These are phyloP conservation scores for Trichoderma gracile DNA, from an alignment of 2,329 filamentous ascomycete genomes.

Conservation along the genomic window DNA sequence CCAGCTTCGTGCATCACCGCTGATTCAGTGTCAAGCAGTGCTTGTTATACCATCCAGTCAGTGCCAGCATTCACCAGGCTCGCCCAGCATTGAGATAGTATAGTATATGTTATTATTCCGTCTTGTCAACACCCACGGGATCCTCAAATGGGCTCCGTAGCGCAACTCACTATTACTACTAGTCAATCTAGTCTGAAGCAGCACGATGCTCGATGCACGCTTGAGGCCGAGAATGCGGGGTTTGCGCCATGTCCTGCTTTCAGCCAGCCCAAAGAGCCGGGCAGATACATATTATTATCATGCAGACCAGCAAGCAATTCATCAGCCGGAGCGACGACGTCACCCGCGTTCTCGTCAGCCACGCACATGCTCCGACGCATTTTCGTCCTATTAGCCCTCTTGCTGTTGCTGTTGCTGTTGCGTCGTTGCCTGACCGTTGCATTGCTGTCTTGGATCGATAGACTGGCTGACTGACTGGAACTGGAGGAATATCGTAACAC, in stretches of 20 bases:
- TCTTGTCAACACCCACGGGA: not conserved
- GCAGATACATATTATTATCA: no score
- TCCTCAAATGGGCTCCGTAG: constrained; percentile 7
- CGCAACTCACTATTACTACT: not conserved
- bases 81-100: not conserved
- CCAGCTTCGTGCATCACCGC: not conserved
- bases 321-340: constrained; percentile 25
- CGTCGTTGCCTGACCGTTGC: not conserved
- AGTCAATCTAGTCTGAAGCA: not conserved
- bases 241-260: constrained; percentile 21
- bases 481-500: not conserved
- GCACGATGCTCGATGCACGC: not conserved
- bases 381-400: constrained; percentile 2
- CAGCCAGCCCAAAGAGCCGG: not conserved
- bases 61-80: no score
- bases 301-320: constrained; percentile 5
- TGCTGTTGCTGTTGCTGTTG: not conserved
- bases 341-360: constrained; percentile 20
- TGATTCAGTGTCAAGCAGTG: not conserved
- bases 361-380: constrained; percentile 16
- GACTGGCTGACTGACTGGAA: no score
- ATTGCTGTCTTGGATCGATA: no score
- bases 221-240: constrained; percentile 23
- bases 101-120: not conserved
- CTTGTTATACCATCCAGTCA: not conserved